Percentiles rank a stretch among this genome's conserved stretches.
phyloP scores from a whole-genome alignment of 768 basidiomycete genomes.

The Pleurotus tuoliensis region DNA sequence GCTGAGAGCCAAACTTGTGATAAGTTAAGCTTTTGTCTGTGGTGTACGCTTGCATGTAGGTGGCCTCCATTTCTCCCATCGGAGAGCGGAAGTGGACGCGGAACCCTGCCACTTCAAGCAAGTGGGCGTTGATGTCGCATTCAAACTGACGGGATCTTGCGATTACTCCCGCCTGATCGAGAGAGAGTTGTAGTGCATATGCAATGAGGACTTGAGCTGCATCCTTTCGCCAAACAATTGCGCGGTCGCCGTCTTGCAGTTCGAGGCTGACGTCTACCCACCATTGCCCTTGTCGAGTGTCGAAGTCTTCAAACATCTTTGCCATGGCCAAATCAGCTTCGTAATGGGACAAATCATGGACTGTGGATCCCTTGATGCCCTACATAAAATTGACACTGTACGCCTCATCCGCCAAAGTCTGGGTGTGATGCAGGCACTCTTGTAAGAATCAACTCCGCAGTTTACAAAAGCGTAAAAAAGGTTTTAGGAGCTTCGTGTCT shows the following conservation, averaged over 20 bases:
- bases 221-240: background rate
- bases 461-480: too few relatives aligned
- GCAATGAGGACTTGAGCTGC: too few relatives aligned
- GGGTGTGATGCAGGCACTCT: too few relatives aligned
- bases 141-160: background rate
- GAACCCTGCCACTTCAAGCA: background rate
- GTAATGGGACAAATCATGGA: background rate
- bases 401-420: too few relatives aligned
- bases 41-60: background rate
- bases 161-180: background rate
- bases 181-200: too few relatives aligned
- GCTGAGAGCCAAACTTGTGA: background rate
- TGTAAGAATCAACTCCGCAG: too few relatives aligned
- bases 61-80: background rate
- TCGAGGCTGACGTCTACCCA: conserved; percentile 1
- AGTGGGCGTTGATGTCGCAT: background rate
- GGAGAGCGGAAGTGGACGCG: background rate
- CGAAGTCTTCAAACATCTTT: background rate
- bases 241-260: background rate
- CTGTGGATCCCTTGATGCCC: background rate
- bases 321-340: background rate
- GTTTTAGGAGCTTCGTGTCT: too few relatives aligned
- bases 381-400: too few relatives aligned
- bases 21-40: background rate
- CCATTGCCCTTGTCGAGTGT: background rate